These are phyloP conservation scores for Xerocomus subilludens DNA, from an alignment of 1,284 basidiomycete genomes.

Conservation along the genomic window DNA sequence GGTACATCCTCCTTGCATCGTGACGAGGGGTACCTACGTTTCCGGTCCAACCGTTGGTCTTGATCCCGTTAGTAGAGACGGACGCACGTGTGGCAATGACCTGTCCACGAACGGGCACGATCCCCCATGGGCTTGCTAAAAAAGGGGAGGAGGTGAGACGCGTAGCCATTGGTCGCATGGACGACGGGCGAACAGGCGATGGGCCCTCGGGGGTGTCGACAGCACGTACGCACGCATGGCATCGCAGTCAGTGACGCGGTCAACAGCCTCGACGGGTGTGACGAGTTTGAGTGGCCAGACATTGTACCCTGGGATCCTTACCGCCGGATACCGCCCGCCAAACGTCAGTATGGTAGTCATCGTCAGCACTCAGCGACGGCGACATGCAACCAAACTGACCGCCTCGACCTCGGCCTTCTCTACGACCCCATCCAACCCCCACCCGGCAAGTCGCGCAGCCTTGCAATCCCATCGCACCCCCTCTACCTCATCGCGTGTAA, in stretches of 20 bases:
- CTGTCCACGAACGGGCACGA: conserved; percentile 81
- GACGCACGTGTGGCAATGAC: conserved; percentile 71
- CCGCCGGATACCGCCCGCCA: conserved; percentile 65
- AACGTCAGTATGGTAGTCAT: conserved; percentile 59
- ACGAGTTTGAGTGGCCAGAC: conserved; percentile 84
- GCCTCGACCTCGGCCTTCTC: conserved; percentile 64
- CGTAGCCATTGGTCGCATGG: conserved; percentile 86
- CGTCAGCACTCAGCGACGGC: too few relatives aligned
- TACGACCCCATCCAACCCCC: conserved; percentile 59
- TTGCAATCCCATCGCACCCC: conserved; percentile 60
- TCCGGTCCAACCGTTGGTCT: conserved; percentile 58
- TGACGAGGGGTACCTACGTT: conserved; percentile 48
- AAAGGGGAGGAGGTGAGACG: conserved; percentile 72
- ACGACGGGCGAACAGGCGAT: conserved; percentile 70
- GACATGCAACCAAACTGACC: conserved; percentile 50
- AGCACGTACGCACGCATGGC: conserved; percentile 27
- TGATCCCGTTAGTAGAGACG: conserved; percentile 54
- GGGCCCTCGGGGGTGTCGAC: conserved; percentile 68
- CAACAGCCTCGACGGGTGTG: conserved; percentile 69
- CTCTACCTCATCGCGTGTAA: conserved; percentile 60
- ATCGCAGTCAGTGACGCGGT: background rate
- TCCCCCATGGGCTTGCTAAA: conserved; percentile 63
- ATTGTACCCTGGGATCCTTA: conserved; percentile 67
- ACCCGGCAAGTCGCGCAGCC: conserved; percentile 66
- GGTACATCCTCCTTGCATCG: too few relatives aligned